Base-by-base conservation (phyloP, 768 basidiomycete species). In the Naematelia encephala region DNA sequence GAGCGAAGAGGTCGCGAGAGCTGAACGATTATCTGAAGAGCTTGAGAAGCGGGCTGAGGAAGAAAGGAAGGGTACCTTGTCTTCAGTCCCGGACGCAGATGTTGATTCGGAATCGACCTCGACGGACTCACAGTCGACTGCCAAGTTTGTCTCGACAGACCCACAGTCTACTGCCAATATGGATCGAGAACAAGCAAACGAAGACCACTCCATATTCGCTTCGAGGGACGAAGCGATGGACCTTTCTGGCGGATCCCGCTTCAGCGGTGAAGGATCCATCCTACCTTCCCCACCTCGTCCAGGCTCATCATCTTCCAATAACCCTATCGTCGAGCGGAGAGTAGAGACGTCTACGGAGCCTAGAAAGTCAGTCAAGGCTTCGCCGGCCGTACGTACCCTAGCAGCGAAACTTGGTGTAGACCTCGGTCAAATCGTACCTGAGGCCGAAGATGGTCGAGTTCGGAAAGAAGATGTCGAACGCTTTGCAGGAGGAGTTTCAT, bases 361-460 rank as follows among this genome's bases (percentile, higher is more conserved):
- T 19, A 50, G 25, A 50, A 61, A 54, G 44, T 60, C 61, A 1
- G 57, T 66, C 23, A 59, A 60, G 46, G 62, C 72, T 14, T 69
- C 68, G 19, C 72, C 72, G 34, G 69, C 72, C 0, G 64, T 74
- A 10, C 51, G 72, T 11, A 71, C 65, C 2, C 54, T 71, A 4
- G 72, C 72, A n/a, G 54, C 52, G 3, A 63, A 53, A 46, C 43
- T 74, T 5, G 64, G 61, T 39, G 57, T 74, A 0, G 60, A 66
- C 27, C 48, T 74, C 23, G 27, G 28, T 10, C 16, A 55, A 5
- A 53, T 74, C 10, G 42, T 45, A 42, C 63, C 62, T 21, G 59
- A 61, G 19, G 72, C 69, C 3, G 65, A 67, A 19, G 64, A 56
- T 13, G 69, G 72, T 16, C 39, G 72, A 16, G 62, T 74, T 4